Conservation (phyloP, 192 early-diverging fungal species). For the Lunasporangiospora selenospora region DNA sequence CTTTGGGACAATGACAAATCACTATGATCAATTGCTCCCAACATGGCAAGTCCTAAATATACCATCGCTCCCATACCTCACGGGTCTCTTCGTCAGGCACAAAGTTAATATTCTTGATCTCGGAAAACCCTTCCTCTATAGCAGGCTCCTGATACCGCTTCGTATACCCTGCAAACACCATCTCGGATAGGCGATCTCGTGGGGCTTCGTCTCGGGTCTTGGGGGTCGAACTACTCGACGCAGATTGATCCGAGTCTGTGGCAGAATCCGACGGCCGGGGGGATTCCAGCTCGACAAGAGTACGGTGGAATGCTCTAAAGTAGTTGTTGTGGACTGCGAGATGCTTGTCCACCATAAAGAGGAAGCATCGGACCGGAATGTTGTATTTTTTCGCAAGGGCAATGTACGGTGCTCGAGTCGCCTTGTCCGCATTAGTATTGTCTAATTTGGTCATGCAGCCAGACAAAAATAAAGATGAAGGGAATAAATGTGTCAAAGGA, state of each 20-base stretch:
- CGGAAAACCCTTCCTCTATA: slow-evolving; percentile 63
- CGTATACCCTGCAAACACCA: slow-evolving; percentile 62
- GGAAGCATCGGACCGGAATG: slow-evolving; percentile 69
- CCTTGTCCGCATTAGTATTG: slow-evolving; percentile 82
- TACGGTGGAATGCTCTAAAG: slow-evolving; percentile 62
- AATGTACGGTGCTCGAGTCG: slow-evolving; percentile 70
- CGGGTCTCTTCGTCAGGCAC: slow-evolving; percentile 57
- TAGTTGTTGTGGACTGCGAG: slow-evolving; percentile 83
- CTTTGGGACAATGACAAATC: too few relatives aligned
- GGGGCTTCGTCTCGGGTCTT: slow-evolving; percentile 28
- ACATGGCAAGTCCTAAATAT: slow-evolving; percentile 25
- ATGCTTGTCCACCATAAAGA: slow-evolving; percentile 60
- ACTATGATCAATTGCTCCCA: too few relatives aligned
- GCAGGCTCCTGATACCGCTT: slow-evolving; percentile 54
- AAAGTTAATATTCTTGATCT: slow-evolving; percentile 68
- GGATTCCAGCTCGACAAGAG: slow-evolving; percentile 23
- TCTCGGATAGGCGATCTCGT: slow-evolving; percentile 50
- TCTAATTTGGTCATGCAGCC: slow-evolving; percentile 35
- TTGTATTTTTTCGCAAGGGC: slow-evolving; percentile 60
- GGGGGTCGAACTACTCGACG: too few relatives aligned
- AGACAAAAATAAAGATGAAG: not conserved
- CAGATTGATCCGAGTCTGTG: too few relatives aligned
- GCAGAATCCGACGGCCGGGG: too few relatives aligned
- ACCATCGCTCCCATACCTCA: slow-evolving; percentile 61
- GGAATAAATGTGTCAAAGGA: not conserved